Evolutionary conservation across 2,329 filamentous ascomycete genomes (phyloP), one percentile per base, ranked within the genome.

Genomic region (Colletotrichum spaethianum): DNA sequence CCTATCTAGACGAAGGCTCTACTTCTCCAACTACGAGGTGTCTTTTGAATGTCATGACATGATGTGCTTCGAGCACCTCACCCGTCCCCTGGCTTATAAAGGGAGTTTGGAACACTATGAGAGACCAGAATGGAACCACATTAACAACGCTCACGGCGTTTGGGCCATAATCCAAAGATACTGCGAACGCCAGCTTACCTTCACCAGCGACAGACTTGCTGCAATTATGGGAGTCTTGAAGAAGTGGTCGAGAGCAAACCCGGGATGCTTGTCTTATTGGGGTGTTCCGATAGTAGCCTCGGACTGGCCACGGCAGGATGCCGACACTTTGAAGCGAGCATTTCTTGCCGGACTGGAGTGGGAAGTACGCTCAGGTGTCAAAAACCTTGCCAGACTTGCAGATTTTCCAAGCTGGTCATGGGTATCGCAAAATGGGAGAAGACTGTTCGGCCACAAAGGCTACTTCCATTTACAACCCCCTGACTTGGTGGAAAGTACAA

Each of bases 41-140:
- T 83, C 82, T 62, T 83, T 81, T 77, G 80, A 83, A 42, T 84
- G 82, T 48, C 81, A 77, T 46, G 81, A 80, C 60, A 82, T 83
- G 81, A 77, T 79, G 18, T 83, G 81, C 71, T 80, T 80, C 0
- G 81, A 83, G 63, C 78, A 70, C 8, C 67, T 69, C 4, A 64
- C 50, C 14, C 52, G 36, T 9, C 67, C 67, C 11, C 44, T 61
- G 1, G 64, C 55, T 11, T 52, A 31, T 4, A 4, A 42, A 14
- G 55, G 64, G 4, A 67, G 56, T 11, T n/a, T 67, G 42, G 55
- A 67, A 20, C 55, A 67, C 23, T 44, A 53, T 11, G 55, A 67
- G 33, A 44, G 55, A 33, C 64, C 55, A 2, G 55, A 67, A 12
- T 67, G 55, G 64, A 67, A 60, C 36, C 55, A 42, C n/a, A 11